Evolutionary conservation across 1,139 yeast genomes (phyloP).

Genomic region (Geotrichum aggregatum): DNA sequence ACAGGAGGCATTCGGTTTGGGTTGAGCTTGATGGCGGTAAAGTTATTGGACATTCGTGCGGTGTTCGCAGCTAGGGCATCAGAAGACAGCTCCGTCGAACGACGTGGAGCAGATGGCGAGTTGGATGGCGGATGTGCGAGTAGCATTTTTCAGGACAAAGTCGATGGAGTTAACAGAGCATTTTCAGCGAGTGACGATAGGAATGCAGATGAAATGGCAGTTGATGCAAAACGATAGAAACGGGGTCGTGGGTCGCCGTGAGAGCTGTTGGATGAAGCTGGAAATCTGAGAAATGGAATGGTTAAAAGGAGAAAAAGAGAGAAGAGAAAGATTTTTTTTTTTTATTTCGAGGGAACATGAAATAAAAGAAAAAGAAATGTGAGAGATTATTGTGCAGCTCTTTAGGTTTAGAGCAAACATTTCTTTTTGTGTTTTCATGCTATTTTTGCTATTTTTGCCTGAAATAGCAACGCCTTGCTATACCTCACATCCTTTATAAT

Average conservation of each 20-base stretch:
- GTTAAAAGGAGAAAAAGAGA: background rate
- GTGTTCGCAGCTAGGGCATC: background rate
- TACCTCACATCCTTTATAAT: background rate
- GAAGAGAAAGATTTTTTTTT: background rate
- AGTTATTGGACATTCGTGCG: background rate
- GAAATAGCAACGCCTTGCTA: background rate
- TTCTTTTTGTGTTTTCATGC: background rate
- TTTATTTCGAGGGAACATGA: background rate
- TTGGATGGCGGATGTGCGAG: slow-evolving; percentile 10
- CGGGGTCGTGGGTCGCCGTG: too few relatives aligned
- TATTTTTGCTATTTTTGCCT: background rate
- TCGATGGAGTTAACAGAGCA: background rate
- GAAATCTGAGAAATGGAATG: background rate
- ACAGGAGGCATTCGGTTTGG: background rate
- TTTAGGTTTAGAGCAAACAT: too few relatives aligned
- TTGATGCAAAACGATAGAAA: background rate
- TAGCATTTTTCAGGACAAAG: background rate
- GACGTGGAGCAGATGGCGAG: background rate
- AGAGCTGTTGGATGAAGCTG: too few relatives aligned
- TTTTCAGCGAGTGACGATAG: background rate
- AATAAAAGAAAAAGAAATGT: background rate
- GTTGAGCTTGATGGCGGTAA: slow-evolving; percentile 3
- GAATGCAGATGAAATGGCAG: background rate
- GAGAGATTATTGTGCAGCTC: slow-evolving; percentile 5
- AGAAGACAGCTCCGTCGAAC: background rate